phyloP scores from a whole-genome alignment of 2,329 filamentous ascomycete species.

The Pseudocercospora eumusae region DNA sequence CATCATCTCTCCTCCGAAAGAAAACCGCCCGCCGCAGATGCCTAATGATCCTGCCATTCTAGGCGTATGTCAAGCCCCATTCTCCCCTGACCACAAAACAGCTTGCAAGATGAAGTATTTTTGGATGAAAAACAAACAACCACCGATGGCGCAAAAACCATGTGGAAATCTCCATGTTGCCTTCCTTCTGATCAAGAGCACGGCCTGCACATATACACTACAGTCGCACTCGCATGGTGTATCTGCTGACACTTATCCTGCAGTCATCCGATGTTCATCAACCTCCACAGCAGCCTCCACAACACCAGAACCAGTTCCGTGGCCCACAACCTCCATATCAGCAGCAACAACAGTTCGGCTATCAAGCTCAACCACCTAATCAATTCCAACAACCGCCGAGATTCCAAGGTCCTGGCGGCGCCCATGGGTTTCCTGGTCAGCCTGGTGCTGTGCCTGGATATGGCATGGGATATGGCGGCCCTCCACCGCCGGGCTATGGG shows the following conservation, averaged over 20 bases:
- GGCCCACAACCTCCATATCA: constrained; percentile 46
- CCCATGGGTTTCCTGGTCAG: constrained; percentile 48
- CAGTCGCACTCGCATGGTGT: constrained; percentile 6
- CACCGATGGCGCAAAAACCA: constrained; percentile 90
- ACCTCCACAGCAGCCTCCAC: constrained; percentile 25
- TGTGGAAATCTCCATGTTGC: constrained; percentile 99
- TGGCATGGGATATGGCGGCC: constrained; percentile 64
- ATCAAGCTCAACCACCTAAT: constrained; percentile 42
- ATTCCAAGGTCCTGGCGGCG: constrained; percentile 47
- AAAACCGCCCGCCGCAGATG: constrained; percentile 72
- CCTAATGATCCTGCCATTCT: constrained; percentile 96
- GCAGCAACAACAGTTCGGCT: constrained; percentile 37
- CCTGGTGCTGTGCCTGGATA: constrained; percentile 61
- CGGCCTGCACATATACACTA: constrained; percentile 11
- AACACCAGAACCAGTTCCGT: constrained; percentile 40
- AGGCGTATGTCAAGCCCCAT: constrained; percentile 70
- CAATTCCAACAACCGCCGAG: constrained; percentile 51
- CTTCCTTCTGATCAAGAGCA: constrained; percentile 84
- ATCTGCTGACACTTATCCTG: not conserved
- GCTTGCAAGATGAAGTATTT: constrained; percentile 82
- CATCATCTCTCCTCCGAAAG: constrained; percentile 74
- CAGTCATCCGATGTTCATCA: constrained; percentile 21
- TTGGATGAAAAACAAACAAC: constrained; percentile 90
- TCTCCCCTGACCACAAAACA: constrained; percentile 18
- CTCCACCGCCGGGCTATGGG: constrained; percentile 49